phyloP scores from a whole-genome alignment of 768 basidiomycete species.

The Mycena rosella region DNA sequence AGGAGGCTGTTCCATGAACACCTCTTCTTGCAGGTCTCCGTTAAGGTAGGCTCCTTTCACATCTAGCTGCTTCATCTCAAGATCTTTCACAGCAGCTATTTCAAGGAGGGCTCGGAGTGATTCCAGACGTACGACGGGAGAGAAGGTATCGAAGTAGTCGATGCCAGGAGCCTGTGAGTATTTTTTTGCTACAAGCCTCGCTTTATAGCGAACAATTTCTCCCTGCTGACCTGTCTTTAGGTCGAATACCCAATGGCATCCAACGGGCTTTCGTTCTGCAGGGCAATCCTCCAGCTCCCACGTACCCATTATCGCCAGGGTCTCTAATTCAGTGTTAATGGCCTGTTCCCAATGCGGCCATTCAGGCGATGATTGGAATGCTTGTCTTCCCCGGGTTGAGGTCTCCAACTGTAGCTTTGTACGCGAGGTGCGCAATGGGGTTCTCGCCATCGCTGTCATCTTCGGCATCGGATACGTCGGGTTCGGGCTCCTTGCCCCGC shows the following conservation, averaged over 20 bases:
- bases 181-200: slow-evolving; percentile 17
- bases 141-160: slow-evolving; percentile 21
- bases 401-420: no score
- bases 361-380: slow-evolving; percentile 15
- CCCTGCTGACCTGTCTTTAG: slow-evolving; percentile 24
- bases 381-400: background rate
- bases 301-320: no score
- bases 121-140: slow-evolving; percentile 17
- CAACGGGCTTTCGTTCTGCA: slow-evolving; percentile 13
- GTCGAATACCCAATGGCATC: slow-evolving; percentile 23
- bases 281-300: no score
- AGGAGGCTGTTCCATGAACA: slow-evolving; percentile 16
- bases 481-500: background rate
- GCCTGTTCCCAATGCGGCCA: slow-evolving; percentile 14
- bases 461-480: no score
- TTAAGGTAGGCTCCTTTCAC: no score
- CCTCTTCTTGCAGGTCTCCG: slow-evolving; percentile 21
- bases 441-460: no score
- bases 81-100: slow-evolving; percentile 12
- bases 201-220: slow-evolving; percentile 17
- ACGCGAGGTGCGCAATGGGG: no score
- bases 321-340: slow-evolving; percentile 4
- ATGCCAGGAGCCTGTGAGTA: slow-evolving; percentile 25
- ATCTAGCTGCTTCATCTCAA: slow-evolving; percentile 19
- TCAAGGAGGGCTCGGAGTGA: no score